Conservation (phyloP, 768 basidiomycete genomes). For the Pisolithus orientalis region DNA sequence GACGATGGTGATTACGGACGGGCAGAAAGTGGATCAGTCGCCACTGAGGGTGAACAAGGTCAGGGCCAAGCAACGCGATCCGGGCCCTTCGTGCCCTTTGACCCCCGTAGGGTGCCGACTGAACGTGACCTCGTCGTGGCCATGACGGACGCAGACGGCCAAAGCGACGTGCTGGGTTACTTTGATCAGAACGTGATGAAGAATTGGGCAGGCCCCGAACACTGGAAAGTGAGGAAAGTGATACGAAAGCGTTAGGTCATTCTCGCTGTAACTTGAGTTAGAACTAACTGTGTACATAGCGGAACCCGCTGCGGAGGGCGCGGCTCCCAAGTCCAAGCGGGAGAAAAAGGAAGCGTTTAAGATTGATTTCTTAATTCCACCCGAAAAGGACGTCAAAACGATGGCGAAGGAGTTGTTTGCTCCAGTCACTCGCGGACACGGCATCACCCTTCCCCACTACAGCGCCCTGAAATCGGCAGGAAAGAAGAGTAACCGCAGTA, state of each 20-base stretch:
- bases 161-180: constrained; percentile 67
- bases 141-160: constrained; percentile 65
- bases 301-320: constrained; percentile 41
- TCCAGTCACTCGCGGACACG: constrained; percentile 61
- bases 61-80: constrained; percentile 32
- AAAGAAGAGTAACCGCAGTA: constrained; percentile 38
- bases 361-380: constrained; percentile 68
- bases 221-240: constrained; percentile 91
- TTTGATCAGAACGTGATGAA: constrained; percentile 83
- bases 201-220: constrained; percentile 99
- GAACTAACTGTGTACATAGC: constrained; percentile 23
- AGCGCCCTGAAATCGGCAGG: constrained; percentile 20
- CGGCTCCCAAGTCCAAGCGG: constrained; percentile 48
- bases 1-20: constrained; percentile 37
- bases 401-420: constrained; percentile 71
- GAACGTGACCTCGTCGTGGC: constrained; percentile 82
- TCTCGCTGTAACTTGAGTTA: not conserved
- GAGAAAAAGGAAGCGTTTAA: constrained; percentile 78
- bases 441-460: constrained; percentile 62
- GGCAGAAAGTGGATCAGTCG: constrained; percentile 38
- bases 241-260: constrained; percentile 61
- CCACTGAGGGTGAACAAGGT: constrained; percentile 34
- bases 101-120: constrained; percentile 71
- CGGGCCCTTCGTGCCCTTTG: constrained; percentile 69
- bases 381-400: constrained; percentile 54